Conservation (phyloP, 768 basidiomycete species). For the Pleurotus djamor region DNA sequence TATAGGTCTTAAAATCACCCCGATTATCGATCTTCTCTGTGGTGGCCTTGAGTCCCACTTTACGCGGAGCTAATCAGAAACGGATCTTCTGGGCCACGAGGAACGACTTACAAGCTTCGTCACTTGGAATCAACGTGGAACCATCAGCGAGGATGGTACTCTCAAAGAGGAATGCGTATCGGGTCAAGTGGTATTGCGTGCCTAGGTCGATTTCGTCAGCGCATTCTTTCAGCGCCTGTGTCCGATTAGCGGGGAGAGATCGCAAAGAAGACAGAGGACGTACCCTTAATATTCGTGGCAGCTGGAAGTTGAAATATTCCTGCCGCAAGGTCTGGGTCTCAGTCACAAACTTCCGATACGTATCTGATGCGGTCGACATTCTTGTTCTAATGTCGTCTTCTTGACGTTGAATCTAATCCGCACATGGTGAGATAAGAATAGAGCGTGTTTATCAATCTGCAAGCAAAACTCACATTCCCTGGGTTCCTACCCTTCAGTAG, state of each 20-base stretch:
- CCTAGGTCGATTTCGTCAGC: conserved; percentile 96
- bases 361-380: conserved; percentile 84
- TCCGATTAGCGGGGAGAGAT: not conserved
- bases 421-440: conserved; percentile 1
- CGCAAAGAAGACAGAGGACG: conserved; percentile 23
- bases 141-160: conserved; percentile 89
- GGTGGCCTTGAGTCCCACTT: conserved; percentile 78
- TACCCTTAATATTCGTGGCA: conserved; percentile 91
- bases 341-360: conserved; percentile 85
- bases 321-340: conserved; percentile 91
- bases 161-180: conserved; percentile 95
- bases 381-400: conserved; percentile 91
- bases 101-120: conserved; percentile 59
- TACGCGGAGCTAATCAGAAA: not conserved
- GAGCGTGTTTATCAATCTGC: too few relatives aligned
- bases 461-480: conserved; percentile 56
- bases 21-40: conserved; percentile 94
- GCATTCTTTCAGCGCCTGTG: conserved; percentile 87
- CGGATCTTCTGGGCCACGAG: not conserved
- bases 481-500: conserved; percentile 93
- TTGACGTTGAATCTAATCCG: conserved; percentile 75
- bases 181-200: conserved; percentile 95
- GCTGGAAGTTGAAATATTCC: conserved; percentile 97
- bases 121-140: conserved; percentile 71
- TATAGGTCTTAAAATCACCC: conserved; percentile 91